These are phyloP conservation scores for Xerophyta viscosa DNA, from an alignment of 106 monocot species.

Conservation along the genomic window DNA sequence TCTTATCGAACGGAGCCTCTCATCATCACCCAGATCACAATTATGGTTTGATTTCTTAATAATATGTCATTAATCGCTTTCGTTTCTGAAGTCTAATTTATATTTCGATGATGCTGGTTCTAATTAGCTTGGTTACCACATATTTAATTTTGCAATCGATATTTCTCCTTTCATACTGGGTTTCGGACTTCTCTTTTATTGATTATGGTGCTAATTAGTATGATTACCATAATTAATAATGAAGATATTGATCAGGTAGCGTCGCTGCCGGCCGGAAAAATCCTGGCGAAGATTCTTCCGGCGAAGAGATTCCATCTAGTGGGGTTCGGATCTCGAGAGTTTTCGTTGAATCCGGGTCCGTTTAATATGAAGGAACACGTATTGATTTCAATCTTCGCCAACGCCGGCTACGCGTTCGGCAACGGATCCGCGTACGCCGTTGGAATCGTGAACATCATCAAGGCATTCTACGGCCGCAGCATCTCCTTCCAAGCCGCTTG, in stretches of 20 bases:
- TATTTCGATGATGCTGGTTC: too few species aligned
- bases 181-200: too few species aligned
- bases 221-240: too few species aligned
- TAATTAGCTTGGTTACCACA: too few species aligned
- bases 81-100: too few species aligned
- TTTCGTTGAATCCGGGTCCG: slow-evolving; percentile 87
- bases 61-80: too few species aligned
- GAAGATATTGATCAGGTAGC: slow-evolving; percentile 43
- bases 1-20: slow-evolving; percentile 82
- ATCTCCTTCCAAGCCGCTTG: slow-evolving; percentile 76
- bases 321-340: slow-evolving; percentile 46
- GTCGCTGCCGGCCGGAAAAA: slow-evolving; percentile 69
- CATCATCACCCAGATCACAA: slow-evolving; percentile 84
- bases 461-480: slow-evolving; percentile 68
- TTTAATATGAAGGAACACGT: slow-evolving; percentile 99
- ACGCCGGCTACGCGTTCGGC: slow-evolving; percentile 87
- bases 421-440: slow-evolving; percentile 84
- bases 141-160: too few species aligned
- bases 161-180: too few species aligned
- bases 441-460: slow-evolving; percentile 70
- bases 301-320: slow-evolving; percentile 40
- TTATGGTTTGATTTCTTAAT: slow-evolving; percentile 8
- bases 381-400: slow-evolving; percentile 92
- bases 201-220: too few species aligned
- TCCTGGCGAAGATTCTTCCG: slow-evolving; percentile 60